Percentiles rank a stretch among this genome's conserved stretches.
Conservation (phyloP, 1,284 basidiomycete species). For the Sanguinoderma infundibulare region DNA sequence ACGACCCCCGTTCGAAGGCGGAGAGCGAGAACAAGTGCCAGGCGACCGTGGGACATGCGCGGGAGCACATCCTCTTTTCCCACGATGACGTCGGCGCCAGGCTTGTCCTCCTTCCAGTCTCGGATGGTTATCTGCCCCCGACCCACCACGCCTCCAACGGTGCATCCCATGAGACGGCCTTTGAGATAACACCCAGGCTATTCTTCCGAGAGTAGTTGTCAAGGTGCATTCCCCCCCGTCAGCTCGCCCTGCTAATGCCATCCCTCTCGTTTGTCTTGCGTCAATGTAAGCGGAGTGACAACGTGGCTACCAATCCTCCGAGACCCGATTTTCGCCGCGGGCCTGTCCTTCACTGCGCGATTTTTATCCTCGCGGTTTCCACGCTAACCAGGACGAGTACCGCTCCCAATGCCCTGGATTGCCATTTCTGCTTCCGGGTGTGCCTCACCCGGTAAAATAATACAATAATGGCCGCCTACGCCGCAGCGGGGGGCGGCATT, state of each 20-base stretch:
- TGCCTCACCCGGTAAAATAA: not conserved
- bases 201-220: not conserved
- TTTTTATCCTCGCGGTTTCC: not conserved
- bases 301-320: constrained; percentile 8
- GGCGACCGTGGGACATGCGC: constrained; percentile 7
- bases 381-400: not conserved
- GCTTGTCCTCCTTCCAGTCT: not conserved
- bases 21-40: constrained; percentile 11
- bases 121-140: not conserved
- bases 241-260: not conserved
- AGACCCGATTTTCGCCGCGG: not conserved
- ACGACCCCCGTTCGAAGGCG: constrained; percentile 12
- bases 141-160: not conserved
- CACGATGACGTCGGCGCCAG: not conserved
- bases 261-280: not conserved
- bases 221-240: not conserved
- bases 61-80: constrained; percentile 7
- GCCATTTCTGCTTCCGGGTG: not conserved
- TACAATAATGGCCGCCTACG: constrained; percentile 5
- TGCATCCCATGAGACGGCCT: not conserved
- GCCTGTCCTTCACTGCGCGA: not conserved
- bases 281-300: constrained; percentile 2
- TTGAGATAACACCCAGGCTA: not conserved
- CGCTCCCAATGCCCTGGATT: not conserved
- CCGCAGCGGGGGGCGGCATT: not conserved